phyloP scores from a whole-genome alignment of 257 asterid species.

The Verbascum thapsus region DNA sequence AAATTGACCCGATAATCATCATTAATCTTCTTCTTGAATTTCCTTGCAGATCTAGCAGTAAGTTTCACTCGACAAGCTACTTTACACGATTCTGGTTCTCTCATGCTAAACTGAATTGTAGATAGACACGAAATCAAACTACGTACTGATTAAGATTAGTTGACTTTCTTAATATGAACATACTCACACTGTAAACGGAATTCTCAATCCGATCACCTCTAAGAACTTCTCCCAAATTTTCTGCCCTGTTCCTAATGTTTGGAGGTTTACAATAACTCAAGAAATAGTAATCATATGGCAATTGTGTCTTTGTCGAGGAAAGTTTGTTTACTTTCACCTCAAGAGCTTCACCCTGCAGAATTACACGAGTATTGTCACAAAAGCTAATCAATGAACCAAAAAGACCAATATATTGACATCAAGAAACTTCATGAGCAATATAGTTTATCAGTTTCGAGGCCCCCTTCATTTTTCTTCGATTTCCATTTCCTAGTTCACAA shows the following conservation, averaged over 20 bases:
- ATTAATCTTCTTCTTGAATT: conserved; percentile 43
- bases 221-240: conserved; percentile 60
- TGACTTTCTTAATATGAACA: background rate
- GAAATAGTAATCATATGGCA: conserved; percentile 59
- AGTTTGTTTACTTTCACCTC: conserved; percentile 63
- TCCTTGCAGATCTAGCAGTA: conserved; percentile 38
- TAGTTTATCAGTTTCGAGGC: background rate
- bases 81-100: conserved; percentile 45
- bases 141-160: background rate
- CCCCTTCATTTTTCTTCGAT: too few species aligned
- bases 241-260: conserved; percentile 43
- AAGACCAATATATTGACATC: background rate
- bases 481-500: too few species aligned
- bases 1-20: conserved; percentile 54
- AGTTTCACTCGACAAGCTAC: conserved; percentile 47
- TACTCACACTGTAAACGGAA: conserved; percentile 53
- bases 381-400: background rate
- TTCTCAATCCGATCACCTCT: conserved; percentile 56
- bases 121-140: background rate
- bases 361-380: background rate
- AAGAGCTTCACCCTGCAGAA: conserved; percentile 49
- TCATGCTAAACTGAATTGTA: conserved; percentile 51
- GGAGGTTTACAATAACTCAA: conserved; percentile 49
- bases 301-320: conserved; percentile 53
- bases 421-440: background rate